Base-by-base conservation (phyloP, 164 flowering plant species). In the Pachysandra terminalis region DNA sequence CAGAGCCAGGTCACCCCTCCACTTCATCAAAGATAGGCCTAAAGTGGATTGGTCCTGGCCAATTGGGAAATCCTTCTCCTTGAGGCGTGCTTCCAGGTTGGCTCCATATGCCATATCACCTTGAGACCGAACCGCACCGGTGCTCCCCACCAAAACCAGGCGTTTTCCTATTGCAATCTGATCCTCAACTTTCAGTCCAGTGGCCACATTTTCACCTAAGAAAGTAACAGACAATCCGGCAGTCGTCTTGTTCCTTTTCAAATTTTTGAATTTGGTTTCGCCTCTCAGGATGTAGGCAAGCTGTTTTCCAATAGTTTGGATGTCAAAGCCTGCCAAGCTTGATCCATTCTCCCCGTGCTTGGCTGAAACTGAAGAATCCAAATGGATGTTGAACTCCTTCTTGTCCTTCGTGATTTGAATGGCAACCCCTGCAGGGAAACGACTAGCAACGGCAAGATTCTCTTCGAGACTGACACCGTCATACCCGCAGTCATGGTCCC, bases 401-500 rank as follows among this genome's bases (percentile, higher is more conserved):
- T 95, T 95, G 58, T 92, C 98, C 79, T 95, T 95, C 0, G 96
- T 88, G 61, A 95, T 72, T 71, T 95, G 98, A 57, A 86, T 79
- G 15, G 88, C 70, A 56, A 85, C 72, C 48, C 83, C 82, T 37
- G 84, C 85, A 3, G 98, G 96, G 66, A 85, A 90, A 27, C 64
- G 80, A 55, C 75, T 75, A 0, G 80, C 82, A 49, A 92, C 77
- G 32, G 89, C 96, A 9, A 87, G 80, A 70, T 63, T 86, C 68
- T 86, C 83, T 76, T 92, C 97, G 17, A 95, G 73, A 75, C 86
- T 90, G 68, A 95, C 96, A 48, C 97, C 97, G 71, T 92, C 96
- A 68, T 92, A 90, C 24, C 98, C 98, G 73, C 90, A 87, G 64
- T 95, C 98, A 71, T 92, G 98, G 73, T 95, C 98, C 98, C 98